These are phyloP conservation scores for Rhizopus arrhizus DNA, from an alignment of 371 early-diverging fungal genomes.

Conservation along the genomic window DNA sequence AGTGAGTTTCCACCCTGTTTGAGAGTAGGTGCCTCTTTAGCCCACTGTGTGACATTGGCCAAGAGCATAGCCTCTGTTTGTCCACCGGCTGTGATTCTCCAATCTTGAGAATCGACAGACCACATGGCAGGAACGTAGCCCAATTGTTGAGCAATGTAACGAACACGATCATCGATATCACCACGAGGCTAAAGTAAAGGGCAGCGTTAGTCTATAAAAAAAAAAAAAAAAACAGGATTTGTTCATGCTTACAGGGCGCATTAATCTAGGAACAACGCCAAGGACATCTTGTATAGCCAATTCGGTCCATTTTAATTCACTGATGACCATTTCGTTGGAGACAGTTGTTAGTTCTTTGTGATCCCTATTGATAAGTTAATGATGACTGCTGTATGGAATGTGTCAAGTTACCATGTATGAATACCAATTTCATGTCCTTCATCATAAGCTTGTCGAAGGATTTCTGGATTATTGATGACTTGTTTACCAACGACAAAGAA, in stretches of 20 bases:
- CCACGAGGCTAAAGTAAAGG: slow-evolving; percentile 41
- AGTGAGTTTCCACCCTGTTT: slow-evolving; percentile 58
- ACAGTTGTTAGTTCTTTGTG: slow-evolving; percentile 64
- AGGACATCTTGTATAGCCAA: slow-evolving; percentile 59
- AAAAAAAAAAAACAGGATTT: too few species aligned
- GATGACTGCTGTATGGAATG: neutral
- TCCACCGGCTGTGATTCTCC: slow-evolving; percentile 39
- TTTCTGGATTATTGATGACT: slow-evolving; percentile 46
- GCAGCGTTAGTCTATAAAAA: neutral
- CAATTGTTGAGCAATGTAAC: slow-evolving; percentile 46
- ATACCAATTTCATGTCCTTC: slow-evolving; percentile 60
- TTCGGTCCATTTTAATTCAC: slow-evolving; percentile 64
- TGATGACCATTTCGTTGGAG: slow-evolving; percentile 60
- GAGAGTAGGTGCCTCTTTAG: slow-evolving; percentile 34
- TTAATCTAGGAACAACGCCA: slow-evolving; percentile 63
- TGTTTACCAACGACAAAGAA: slow-evolving; percentile 59
- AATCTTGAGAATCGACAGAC: slow-evolving; percentile 53
- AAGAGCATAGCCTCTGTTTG: slow-evolving; percentile 38
- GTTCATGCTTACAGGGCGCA: slow-evolving; percentile 51
- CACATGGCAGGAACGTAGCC: slow-evolving; percentile 53
- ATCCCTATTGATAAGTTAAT: slow-evolving; percentile 34
- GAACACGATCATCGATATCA: slow-evolving; percentile 57
- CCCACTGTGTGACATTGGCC: slow-evolving; percentile 54
- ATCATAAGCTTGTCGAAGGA: slow-evolving; percentile 41
- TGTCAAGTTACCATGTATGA: slow-evolving; percentile 50